Evolutionary conservation across 345 rosid species (phyloP).

Genomic region (Bruguiera parviflora): DNA sequence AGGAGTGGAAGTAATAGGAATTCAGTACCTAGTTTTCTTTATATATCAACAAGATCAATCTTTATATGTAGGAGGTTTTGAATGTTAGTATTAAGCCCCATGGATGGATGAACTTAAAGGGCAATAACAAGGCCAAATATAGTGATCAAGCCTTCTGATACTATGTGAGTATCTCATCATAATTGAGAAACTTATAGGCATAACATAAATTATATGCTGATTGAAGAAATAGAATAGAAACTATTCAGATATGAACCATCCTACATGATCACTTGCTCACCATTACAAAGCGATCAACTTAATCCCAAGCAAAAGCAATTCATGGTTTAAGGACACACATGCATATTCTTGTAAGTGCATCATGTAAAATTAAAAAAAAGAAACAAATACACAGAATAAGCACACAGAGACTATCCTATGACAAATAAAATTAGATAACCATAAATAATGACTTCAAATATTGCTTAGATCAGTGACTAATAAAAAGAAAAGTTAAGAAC

Average conservation of each 20-base stretch:
- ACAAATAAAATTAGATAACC: not conserved
- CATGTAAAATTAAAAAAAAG: not conserved
- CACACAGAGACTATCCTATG: not conserved
- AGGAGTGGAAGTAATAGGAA: constrained; percentile 54
- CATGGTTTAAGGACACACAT: not conserved
- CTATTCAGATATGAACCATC: constrained; percentile 10
- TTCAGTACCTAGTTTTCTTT: constrained; percentile 52
- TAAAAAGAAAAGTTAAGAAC: not conserved
- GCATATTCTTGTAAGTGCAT: too few species aligned
- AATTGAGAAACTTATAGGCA: not conserved
- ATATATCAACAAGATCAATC: constrained; percentile 43
- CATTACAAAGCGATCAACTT: constrained; percentile 5
- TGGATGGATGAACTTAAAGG: constrained; percentile 38
- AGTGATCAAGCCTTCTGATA: constrained; percentile 13
- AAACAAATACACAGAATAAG: not conserved
- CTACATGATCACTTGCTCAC: not conserved
- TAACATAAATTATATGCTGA: constrained; percentile 3
- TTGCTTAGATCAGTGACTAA: not conserved
- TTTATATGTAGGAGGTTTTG: constrained; percentile 62
- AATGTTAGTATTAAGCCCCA: constrained; percentile 61
- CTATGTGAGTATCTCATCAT: constrained; percentile 34
- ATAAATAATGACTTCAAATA: constrained; percentile 18
- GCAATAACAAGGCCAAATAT: constrained; percentile 25
- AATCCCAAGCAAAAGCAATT: not conserved
- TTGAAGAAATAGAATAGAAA: constrained; percentile 1